Percentiles rank a stretch among this genome's conserved stretches.
Conservation (phyloP, 2,329 filamentous ascomycete species). For the Alternaria rosae region DNA sequence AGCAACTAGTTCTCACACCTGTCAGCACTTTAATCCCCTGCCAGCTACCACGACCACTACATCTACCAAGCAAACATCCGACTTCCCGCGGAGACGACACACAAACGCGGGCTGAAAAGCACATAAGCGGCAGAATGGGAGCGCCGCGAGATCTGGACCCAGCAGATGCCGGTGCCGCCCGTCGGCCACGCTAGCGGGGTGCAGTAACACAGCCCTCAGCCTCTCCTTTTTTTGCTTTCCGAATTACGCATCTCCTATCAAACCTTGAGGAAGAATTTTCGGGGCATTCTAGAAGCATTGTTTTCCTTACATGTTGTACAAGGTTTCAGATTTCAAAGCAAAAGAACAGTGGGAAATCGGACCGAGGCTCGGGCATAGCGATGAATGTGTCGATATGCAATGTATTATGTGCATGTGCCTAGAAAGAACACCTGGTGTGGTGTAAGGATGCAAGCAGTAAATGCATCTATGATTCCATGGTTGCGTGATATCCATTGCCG, state of each 20-base stretch:
- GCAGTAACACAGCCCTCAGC: not conserved
- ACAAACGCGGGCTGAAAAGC: not conserved
- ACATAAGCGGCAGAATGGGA: not conserved
- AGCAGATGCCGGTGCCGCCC: not conserved
- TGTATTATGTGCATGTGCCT: not conserved
- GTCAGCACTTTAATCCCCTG: slow-evolving; percentile 2
- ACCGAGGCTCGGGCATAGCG: slow-evolving; percentile 6
- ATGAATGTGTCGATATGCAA: not conserved
- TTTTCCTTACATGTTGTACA: not conserved
- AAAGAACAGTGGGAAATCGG: not conserved
- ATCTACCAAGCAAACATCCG: not conserved
- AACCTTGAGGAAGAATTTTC: not conserved
- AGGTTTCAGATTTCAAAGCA: not conserved
- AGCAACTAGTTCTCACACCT: not conserved
- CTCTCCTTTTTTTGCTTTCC: not conserved
- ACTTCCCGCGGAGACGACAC: not conserved
- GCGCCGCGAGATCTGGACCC: not conserved
- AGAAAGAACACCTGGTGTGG: not conserved
- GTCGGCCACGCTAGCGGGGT: not conserved
- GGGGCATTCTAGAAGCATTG: not conserved
- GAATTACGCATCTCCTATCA: not conserved
- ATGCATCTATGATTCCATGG: not conserved
- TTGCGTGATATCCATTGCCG: not conserved
- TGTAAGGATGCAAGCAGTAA: not conserved
- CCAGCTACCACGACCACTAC: not conserved